Evolutionary conservation across 768 basidiomycete species (phyloP).

Genomic region (Phaeotremella skinneri): DNA sequence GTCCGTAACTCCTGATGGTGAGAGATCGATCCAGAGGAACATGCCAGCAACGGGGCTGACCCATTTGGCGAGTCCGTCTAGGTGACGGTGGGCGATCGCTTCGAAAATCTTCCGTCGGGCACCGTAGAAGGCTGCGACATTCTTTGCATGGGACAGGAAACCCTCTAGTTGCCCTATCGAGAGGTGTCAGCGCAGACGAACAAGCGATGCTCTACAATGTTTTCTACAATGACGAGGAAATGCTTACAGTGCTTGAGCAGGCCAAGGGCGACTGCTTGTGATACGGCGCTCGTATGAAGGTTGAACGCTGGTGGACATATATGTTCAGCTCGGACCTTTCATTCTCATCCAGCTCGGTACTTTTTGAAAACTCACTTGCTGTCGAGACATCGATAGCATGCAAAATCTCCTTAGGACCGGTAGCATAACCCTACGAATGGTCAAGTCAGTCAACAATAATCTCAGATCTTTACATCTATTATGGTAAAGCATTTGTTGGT

Average conservation of each 20-base stretch:
- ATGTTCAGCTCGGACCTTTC: not conserved
- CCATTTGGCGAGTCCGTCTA: constrained; percentile 66
- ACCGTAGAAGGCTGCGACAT: constrained; percentile 61
- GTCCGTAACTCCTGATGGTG: constrained; percentile 59
- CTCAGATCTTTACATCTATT: too few relatives aligned
- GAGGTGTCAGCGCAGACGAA: constrained; percentile 54
- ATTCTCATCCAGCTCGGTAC: not conserved
- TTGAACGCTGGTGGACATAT: constrained; percentile 63
- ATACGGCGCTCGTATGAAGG: constrained; percentile 50
- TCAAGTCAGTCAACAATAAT: not conserved
- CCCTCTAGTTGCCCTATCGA: constrained; percentile 71
- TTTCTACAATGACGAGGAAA: not conserved
- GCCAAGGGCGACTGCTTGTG: constrained; percentile 43
- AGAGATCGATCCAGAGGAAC: constrained; percentile 69
- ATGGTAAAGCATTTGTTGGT: too few relatives aligned
- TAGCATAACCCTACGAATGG: constrained; percentile 67
- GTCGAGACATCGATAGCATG: constrained; percentile 66
- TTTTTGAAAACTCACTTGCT: constrained; percentile 17
- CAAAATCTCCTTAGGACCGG: constrained; percentile 68
- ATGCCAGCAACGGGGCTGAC: constrained; percentile 56
- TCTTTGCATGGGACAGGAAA: constrained; percentile 66
- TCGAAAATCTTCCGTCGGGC: constrained; percentile 67
- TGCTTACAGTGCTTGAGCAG: constrained; percentile 38
- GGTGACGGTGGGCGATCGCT: constrained; percentile 67
- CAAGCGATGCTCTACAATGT: not conserved